Base-by-base conservation (phyloP, 495 filamentous ascomycete genomes). In the Penicillium ochrochloron region DNA sequence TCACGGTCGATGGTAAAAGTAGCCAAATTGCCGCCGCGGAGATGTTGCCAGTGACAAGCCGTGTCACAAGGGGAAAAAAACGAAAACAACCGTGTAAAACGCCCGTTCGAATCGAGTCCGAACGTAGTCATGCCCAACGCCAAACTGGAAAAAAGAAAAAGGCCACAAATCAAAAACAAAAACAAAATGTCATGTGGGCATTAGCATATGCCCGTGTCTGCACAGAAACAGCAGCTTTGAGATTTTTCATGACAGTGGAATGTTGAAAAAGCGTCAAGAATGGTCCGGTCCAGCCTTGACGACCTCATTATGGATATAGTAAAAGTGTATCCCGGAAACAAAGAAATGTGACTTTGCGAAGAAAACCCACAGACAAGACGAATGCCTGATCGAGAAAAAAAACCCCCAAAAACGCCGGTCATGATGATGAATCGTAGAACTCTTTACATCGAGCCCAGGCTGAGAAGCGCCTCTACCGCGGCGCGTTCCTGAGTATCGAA, bases 381-480 rank as follows among this genome's bases (percentile, higher is more conserved):
- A 29, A 34, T 33, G 51, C 15, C 14, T 17, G 15, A 31, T 23
- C 56, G 55, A 62, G 59, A 68, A 57, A 57, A n/a, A n/a, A n/a
- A n/a, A n/a, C n/a, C n/a, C n/a, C 50, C 31, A 50, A 61, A 59
- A 75, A 76, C 73, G 76, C 71, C 71, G 58, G 64, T 63, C 35
- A 70, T 72, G 66, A 67, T 62, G 60, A 50, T 37, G 41, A 56
- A 15, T 29, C 27, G 57, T 60, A 69, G 71, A 17, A 34, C 27
- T 6, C 51, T 82, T 90, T 90, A 94, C 89, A 93, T 90, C 78
- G 90, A 93, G 78, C 91, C 91, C 76, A 96, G 86, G 77, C 87
- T 86, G 69, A 96, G 82, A 75, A 96, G 86, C 60, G 92, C 92
- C 76, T 92, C 92, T 65, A 93, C 86, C 41, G 92, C 92, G 72